A percentile compares a stretch with the other conserved stretches of the same genome.
These are phyloP conservation scores for Oryza glumipatula DNA, from an alignment of 176 grass and related monocot species.

Conservation along the genomic window DNA sequence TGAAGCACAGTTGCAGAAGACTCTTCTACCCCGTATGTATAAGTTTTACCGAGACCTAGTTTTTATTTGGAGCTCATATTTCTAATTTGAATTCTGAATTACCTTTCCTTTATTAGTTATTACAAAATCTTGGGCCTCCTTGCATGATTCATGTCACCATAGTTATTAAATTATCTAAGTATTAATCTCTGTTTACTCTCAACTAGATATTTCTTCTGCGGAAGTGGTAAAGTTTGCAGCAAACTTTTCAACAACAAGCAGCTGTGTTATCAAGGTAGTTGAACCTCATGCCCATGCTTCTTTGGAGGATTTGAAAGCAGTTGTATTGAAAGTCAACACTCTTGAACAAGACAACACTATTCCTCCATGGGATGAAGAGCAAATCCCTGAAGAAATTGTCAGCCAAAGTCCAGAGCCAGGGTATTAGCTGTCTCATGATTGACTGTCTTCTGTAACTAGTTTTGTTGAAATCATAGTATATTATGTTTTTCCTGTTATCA, in stretches of 20 bases:
- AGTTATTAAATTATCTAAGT: slow-evolving; percentile 23
- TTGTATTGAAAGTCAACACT: slow-evolving; percentile 75
- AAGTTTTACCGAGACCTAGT: slow-evolving; percentile 13
- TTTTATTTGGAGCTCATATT: neutral
- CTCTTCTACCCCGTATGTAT: slow-evolving; percentile 91
- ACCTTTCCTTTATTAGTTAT: neutral
- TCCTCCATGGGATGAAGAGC: slow-evolving; percentile 90
- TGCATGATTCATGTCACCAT: neutral
- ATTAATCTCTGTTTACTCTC: slow-evolving; percentile 36
- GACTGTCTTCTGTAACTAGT: slow-evolving; percentile 30
- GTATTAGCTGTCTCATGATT: slow-evolving; percentile 49
- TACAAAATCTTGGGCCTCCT: neutral
- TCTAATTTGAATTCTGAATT: slow-evolving; percentile 32
- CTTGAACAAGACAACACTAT: slow-evolving; percentile 73
- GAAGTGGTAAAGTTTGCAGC: slow-evolving; percentile 80
- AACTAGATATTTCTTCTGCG: slow-evolving; percentile 84
- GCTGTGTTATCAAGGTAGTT: slow-evolving; percentile 97
- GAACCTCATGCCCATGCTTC: slow-evolving; percentile 89
- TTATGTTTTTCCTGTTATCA: neutral
- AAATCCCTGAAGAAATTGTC: slow-evolving; percentile 99
- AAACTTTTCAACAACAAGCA: slow-evolving; percentile 90
- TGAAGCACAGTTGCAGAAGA: slow-evolving; percentile 97
- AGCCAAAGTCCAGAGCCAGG: slow-evolving; percentile 76
- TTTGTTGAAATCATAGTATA: neutral
- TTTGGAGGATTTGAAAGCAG: slow-evolving; percentile 75